These are phyloP conservation scores for Fusarium chaquense DNA, from an alignment of 2,329 filamentous ascomycete species.

Conservation along the genomic window DNA sequence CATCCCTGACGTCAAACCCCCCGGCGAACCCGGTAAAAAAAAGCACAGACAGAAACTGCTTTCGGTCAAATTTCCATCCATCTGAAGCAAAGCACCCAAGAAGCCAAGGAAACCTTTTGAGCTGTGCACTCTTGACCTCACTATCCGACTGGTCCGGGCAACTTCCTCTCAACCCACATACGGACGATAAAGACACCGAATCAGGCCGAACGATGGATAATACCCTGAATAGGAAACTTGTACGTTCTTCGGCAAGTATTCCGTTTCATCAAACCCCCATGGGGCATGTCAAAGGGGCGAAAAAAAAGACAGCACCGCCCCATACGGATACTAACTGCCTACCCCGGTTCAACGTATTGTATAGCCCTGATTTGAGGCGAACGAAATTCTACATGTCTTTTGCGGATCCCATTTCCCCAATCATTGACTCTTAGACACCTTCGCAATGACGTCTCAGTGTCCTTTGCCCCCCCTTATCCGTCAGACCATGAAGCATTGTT, in stretches of 20 bases:
- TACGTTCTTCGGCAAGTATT: neutral
- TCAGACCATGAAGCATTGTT: slow-evolving; percentile 16
- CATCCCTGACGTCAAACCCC: slow-evolving; percentile 27
- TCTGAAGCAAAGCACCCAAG: neutral
- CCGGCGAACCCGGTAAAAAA: slow-evolving; percentile 32
- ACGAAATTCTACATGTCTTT: neutral
- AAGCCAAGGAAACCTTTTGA: slow-evolving; percentile 15
- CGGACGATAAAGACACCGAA: neutral
- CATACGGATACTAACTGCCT: neutral
- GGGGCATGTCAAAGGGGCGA: slow-evolving; percentile 10
- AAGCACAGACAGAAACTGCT: slow-evolving; percentile 15
- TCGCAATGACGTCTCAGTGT: slow-evolving; percentile 22
- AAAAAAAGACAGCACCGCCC: neutral
- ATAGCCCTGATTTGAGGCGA: slow-evolving; percentile 21
- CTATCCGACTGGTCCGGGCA: slow-evolving; percentile 31
- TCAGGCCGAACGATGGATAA: slow-evolving; percentile 13
- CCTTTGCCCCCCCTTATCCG: slow-evolving; percentile 1
- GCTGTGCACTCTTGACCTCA: neutral
- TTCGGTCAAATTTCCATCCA: slow-evolving; percentile 32
- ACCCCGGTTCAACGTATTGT: neutral
- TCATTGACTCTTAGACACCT: neutral
- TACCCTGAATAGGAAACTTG: neutral
- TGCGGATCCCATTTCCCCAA: slow-evolving; percentile 1
- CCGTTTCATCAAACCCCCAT: slow-evolving; percentile 28
- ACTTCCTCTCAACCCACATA: neutral